Evolutionary conservation across 495 filamentous ascomycete species (phyloP).

Genomic region (Cenococcum geophilum): DNA sequence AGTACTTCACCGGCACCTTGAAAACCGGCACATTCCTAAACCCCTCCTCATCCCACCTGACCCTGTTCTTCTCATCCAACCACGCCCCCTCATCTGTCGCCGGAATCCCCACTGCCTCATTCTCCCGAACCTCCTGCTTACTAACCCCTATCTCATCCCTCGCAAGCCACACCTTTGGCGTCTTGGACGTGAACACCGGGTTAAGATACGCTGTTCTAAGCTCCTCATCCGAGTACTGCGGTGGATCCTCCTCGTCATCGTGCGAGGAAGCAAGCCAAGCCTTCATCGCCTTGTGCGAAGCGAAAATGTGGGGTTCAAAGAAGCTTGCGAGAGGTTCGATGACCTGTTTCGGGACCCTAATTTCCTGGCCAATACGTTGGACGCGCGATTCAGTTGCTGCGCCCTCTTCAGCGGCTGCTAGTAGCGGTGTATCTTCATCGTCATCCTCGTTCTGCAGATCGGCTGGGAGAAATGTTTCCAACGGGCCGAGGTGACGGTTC

Average conservation of each 20-base stretch:
- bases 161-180: constrained; percentile 80
- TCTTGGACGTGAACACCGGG: constrained; percentile 57
- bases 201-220: constrained; percentile 65
- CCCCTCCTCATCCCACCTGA: constrained; percentile 68
- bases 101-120: constrained; percentile 57
- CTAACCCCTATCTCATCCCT: constrained; percentile 69
- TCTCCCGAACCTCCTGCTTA: constrained; percentile 69
- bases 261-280: constrained; percentile 24
- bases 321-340: constrained; percentile 31
- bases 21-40: constrained; percentile 68
- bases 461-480: constrained; percentile 35
- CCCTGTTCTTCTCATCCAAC: constrained; percentile 71
- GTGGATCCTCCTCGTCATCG: constrained; percentile 25
- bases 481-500: constrained; percentile 31
- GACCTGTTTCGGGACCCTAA: constrained; percentile 23
- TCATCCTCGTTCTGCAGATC: constrained; percentile 32
- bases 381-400: constrained; percentile 20
- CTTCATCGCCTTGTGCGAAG: constrained; percentile 26
- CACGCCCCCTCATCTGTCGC: constrained; percentile 80
- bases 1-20: constrained; percentile 45
- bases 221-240: constrained; percentile 23
- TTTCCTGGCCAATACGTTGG: constrained; percentile 25
- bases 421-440: constrained; percentile 27
- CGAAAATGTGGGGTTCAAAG: constrained; percentile 31
- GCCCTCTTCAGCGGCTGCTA: constrained; percentile 26